These are phyloP conservation scores for Debaryomyces prosopidis DNA, from an alignment of 805 yeast genomes.

Conservation along the genomic window DNA sequence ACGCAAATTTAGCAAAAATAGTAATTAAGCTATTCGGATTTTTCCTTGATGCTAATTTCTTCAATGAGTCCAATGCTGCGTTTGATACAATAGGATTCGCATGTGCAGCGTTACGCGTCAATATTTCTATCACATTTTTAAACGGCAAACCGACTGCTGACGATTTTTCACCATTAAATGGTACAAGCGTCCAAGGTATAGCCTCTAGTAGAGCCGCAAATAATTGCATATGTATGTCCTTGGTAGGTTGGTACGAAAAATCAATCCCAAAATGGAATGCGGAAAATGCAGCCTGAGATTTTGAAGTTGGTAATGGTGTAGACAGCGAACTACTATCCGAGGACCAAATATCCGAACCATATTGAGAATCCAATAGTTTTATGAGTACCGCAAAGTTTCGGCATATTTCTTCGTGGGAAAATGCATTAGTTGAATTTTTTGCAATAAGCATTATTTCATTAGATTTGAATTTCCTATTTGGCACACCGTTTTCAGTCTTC, in stretches of 20 bases:
- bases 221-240: constrained; percentile 51
- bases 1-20: constrained; percentile 75
- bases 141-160: constrained; percentile 50
- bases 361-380: constrained; percentile 57
- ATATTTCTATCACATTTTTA: constrained; percentile 67
- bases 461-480: background rate
- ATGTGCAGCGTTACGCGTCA: constrained; percentile 77
- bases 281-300: constrained; percentile 41
- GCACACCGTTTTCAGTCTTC: background rate
- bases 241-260: constrained; percentile 30
- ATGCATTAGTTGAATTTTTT: constrained; percentile 45
- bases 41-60: constrained; percentile 62
- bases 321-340: constrained; percentile 15
- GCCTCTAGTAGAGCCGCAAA: constrained; percentile 71
- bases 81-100: constrained; percentile 58
- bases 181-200: constrained; percentile 61
- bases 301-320: constrained; percentile 14
- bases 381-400: constrained; percentile 55
- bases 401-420: constrained; percentile 71
- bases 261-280: constrained; percentile 41
- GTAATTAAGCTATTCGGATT: constrained; percentile 73
- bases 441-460: constrained; percentile 44
- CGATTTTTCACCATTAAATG: constrained; percentile 28
- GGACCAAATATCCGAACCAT: constrained; percentile 42
- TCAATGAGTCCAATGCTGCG: constrained; percentile 65